Evolutionary conservation across 257 asterid species (phyloP).

Genomic region (Fraxinus excelsior): DNA sequence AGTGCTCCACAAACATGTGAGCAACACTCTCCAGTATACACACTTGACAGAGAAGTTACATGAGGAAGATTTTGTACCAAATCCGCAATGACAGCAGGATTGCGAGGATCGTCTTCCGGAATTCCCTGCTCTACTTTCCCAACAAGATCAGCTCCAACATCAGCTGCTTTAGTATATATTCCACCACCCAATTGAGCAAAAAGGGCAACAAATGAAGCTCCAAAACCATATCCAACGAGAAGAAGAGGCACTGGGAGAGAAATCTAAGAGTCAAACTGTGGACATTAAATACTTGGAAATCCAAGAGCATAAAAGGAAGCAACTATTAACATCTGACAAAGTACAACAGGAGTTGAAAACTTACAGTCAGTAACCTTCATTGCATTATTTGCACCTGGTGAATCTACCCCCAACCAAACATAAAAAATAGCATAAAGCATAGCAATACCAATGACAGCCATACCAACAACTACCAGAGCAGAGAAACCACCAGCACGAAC

Average conservation of each 20-base stretch:
- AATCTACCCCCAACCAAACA: constrained; percentile 89
- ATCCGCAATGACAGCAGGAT: constrained; percentile 99
- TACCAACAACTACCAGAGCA: constrained; percentile 92
- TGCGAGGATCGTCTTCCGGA: constrained; percentile 99
- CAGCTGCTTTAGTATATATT: constrained; percentile 96
- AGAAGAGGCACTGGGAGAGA: constrained; percentile 85
- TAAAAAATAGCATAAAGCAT: constrained; percentile 81
- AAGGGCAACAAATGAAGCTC: constrained; percentile 98
- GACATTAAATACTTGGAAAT: constrained; percentile 7
- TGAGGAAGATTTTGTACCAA: constrained; percentile 49
- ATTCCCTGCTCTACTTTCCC: constrained; percentile 99
- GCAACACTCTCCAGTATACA: not conserved
- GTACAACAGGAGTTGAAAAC: constrained; percentile 35
- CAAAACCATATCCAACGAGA: constrained; percentile 98
- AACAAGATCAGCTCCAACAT: constrained; percentile 99
- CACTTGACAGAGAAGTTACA: not conserved
- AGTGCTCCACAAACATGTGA: not conserved
- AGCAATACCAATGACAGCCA: constrained; percentile 97
- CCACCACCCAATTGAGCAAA: constrained; percentile 99
- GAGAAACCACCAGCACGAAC: constrained; percentile 99
- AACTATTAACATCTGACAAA: constrained; percentile 18
- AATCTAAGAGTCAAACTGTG: constrained; percentile 21
- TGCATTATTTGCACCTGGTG: constrained; percentile 62
- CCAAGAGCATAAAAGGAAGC: constrained; percentile 4
- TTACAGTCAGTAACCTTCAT: constrained; percentile 90